Evolutionary conservation across 805 yeast species (phyloP).

Genomic region (Saccharomycopsis fermentans): DNA sequence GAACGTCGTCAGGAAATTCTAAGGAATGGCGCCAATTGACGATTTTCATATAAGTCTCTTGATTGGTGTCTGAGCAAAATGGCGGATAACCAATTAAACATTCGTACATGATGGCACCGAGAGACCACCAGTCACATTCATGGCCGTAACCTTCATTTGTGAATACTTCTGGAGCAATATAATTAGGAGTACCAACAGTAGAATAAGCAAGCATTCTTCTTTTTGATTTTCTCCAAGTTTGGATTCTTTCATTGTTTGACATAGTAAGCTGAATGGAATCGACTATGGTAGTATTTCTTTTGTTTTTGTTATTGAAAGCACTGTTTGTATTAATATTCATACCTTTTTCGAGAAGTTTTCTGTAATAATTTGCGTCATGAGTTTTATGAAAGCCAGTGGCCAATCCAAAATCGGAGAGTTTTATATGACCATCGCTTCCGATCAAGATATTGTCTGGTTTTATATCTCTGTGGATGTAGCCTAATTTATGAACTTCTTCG

Average conservation of each 20-base stretch:
- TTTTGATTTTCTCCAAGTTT: conserved; percentile 40
- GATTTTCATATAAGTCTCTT: conserved; percentile 39
- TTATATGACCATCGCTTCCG: conserved; percentile 65
- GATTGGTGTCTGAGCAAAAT: conserved; percentile 40
- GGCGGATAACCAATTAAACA: conserved; percentile 45
- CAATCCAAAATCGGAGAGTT: conserved; percentile 62
- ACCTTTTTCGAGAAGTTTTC: conserved; percentile 60
- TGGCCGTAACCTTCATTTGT: conserved; percentile 40
- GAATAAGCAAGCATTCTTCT: conserved; percentile 38
- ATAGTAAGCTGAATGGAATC: conserved; percentile 32
- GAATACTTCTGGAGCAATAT: conserved; percentile 19
- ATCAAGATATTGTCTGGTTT: conserved; percentile 93
- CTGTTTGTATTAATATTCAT: conserved; percentile 22
- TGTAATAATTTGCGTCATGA: conserved; percentile 80
- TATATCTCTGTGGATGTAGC: conserved; percentile 94
- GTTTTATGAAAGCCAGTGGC: conserved; percentile 91
- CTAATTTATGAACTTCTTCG: conserved; percentile 86
- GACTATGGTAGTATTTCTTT: conserved; percentile 20
- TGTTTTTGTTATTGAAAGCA: conserved; percentile 14
- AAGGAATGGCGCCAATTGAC: conserved; percentile 39
- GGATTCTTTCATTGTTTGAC: conserved; percentile 41
- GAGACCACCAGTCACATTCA: conserved; percentile 46
- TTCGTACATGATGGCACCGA: conserved; percentile 44
- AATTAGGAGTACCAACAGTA: conserved; percentile 31
- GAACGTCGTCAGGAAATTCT: conserved; percentile 40